A percentile compares a stretch with the other conserved stretches of the same genome.
Conservation (phyloP, 805 yeast species). For the Lipomyces anomalus region DNA sequence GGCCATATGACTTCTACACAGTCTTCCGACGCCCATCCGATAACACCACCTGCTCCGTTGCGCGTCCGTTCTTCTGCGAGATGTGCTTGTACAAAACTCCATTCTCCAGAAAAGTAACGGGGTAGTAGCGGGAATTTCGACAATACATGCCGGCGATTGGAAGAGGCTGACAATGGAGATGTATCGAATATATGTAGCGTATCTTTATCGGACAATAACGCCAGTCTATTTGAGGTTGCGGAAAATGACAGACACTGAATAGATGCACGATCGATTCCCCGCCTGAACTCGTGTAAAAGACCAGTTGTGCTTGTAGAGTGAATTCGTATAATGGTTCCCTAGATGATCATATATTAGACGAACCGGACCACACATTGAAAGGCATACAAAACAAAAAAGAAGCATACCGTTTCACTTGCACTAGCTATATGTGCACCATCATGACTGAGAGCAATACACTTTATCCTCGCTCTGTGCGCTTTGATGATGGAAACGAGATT, state of each 20-base stretch:
- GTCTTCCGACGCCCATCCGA: slow-evolving; percentile 75
- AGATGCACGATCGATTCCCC: slow-evolving; percentile 83
- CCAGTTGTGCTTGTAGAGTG: slow-evolving; percentile 66
- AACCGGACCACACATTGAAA: no score
- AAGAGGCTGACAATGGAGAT: slow-evolving; percentile 24
- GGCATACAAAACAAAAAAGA: no score
- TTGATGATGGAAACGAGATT: slow-evolving; percentile 62
- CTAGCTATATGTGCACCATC: slow-evolving; percentile 68
- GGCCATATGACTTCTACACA: slow-evolving; percentile 73
- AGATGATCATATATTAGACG: no score
- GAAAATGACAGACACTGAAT: slow-evolving; percentile 81
- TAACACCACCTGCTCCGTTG: slow-evolving; percentile 36
- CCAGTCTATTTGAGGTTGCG: slow-evolving; percentile 66
- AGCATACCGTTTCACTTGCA: slow-evolving; percentile 69
- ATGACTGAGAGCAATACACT: slow-evolving; percentile 57
- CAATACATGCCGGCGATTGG: slow-evolving; percentile 56
- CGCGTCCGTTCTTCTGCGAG: slow-evolving; percentile 33
- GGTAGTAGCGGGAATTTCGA: slow-evolving; percentile 62
- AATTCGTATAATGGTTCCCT: slow-evolving; percentile 76
- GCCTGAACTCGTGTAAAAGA: slow-evolving; percentile 72
- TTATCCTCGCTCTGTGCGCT: slow-evolving; percentile 66
- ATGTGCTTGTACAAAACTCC: slow-evolving; percentile 80
- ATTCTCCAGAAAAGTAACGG: slow-evolving; percentile 70
- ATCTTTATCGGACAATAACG: slow-evolving; percentile 81
- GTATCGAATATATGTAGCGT: slow-evolving; percentile 81